phyloP scores from a whole-genome alignment of 2,329 filamentous ascomycete species.

The Geosmithia morbida region DNA sequence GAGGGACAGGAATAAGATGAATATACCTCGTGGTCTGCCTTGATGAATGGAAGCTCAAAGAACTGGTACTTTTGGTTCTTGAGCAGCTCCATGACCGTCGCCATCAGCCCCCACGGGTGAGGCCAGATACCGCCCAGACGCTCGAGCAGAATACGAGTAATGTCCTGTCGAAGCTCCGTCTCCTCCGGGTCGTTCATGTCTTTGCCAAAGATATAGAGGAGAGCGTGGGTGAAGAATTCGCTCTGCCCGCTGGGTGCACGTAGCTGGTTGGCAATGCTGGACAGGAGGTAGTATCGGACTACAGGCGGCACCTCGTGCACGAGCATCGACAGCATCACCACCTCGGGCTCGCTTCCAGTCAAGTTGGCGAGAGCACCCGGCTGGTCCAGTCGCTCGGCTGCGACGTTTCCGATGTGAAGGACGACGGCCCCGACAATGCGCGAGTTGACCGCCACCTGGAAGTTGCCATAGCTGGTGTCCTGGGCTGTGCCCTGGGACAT shows the following conservation, averaged over 20 bases:
- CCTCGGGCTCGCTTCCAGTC: constrained; percentile 32
- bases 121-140: constrained; percentile 78
- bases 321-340: constrained; percentile 61
- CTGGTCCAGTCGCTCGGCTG: constrained; percentile 43
- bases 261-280: constrained; percentile 79
- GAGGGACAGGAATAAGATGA: not conserved
- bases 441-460: constrained; percentile 53
- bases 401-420: constrained; percentile 65
- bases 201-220: constrained; percentile 73
- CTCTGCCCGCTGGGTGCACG: constrained; percentile 83
- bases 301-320: constrained; percentile 62
- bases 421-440: constrained; percentile 67
- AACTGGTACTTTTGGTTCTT: constrained; percentile 87
- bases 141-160: constrained; percentile 79
- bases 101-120: constrained; percentile 89
- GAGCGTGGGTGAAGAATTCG: constrained; percentile 77
- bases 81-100: constrained; percentile 75
- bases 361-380: constrained; percentile 43
- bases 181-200: constrained; percentile 64
- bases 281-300: constrained; percentile 71
- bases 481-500: constrained; percentile 46
- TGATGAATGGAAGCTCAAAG: constrained; percentile 87
- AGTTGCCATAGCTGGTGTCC: constrained; percentile 50
- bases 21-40: constrained; percentile 70
- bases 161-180: constrained; percentile 73